Conservation (phyloP, 352 stramenopile genomes). For the Globisporangium okanoganense region DNA sequence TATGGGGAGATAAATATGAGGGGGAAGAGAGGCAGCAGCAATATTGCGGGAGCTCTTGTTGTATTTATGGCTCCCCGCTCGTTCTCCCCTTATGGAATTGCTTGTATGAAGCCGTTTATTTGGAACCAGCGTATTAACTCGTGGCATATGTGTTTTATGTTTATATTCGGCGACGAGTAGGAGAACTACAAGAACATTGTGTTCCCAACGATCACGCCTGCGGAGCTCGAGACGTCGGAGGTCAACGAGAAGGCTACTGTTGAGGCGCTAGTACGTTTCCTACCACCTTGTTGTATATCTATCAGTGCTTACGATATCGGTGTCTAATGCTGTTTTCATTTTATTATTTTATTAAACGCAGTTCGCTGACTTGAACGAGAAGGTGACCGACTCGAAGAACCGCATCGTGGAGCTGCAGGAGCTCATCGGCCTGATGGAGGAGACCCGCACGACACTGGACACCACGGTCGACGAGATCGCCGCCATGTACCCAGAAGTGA, state of each 20-base stretch:
- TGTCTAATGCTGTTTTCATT: too few species aligned
- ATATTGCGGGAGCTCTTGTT: background rate
- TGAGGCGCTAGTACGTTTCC: conserved; percentile 53
- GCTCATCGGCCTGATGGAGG: conserved; percentile 76
- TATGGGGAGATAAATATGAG: background rate
- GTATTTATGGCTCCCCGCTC: background rate
- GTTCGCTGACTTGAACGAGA: conserved; percentile 73
- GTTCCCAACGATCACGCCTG: conserved; percentile 75
- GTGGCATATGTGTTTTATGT: background rate
- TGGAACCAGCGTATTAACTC: background rate
- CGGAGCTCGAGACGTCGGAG: conserved; percentile 61
- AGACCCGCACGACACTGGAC: conserved; percentile 78
- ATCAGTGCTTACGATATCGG: background rate
- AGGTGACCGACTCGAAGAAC: conserved; percentile 82
- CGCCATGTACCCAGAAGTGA: conserved; percentile 84
- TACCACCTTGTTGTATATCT: background rate
- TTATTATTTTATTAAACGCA: conserved; percentile 16
- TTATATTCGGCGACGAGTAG: conserved; percentile 9
- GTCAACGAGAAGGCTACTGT: conserved; percentile 81
- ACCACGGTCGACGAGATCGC: conserved; percentile 85
- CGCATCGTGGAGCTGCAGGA: conserved; percentile 86
- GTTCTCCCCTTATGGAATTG: too few species aligned
- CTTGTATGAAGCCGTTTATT: background rate
- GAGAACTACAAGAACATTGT: conserved; percentile 85
- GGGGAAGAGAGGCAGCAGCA: background rate